Percentiles rank a stretch among this genome's conserved stretches.
Evolutionary conservation across 1,284 basidiomycete species (phyloP).

Genomic region (Puccinia triticina): DNA sequence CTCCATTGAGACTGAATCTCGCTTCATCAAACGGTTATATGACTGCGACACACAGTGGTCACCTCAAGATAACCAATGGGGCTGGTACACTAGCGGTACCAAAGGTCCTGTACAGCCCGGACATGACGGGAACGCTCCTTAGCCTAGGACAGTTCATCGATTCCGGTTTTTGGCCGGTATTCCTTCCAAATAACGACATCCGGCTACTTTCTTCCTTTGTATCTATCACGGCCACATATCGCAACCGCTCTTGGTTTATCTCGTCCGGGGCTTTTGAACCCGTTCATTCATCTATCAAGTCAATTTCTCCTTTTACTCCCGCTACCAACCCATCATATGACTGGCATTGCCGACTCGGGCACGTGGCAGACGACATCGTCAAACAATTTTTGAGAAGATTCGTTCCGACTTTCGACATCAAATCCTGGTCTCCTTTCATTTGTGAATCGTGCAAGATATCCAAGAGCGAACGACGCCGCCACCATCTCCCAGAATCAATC

Average conservation of each 20-base stretch:
- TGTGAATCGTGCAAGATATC: background rate
- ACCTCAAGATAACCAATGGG: too few species aligned
- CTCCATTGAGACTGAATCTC: too few species aligned
- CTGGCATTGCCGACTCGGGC: slow-evolving; percentile 7
- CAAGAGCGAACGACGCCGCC: background rate
- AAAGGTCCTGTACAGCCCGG: too few species aligned
- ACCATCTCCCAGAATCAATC: background rate
- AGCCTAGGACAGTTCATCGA: too few species aligned
- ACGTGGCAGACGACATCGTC: background rate
- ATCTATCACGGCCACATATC: background rate
- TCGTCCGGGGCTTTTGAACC: too few species aligned
- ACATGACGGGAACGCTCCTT: too few species aligned
- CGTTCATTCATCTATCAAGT: background rate
- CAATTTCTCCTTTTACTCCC: background rate
- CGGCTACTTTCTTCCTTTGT: background rate
- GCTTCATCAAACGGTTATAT: too few species aligned
- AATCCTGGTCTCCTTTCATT: too few species aligned
- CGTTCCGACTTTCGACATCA: background rate
- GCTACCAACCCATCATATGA: background rate
- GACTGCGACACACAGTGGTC: too few species aligned
- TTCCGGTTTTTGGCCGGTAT: too few species aligned
- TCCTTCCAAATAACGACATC: too few species aligned
- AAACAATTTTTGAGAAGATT: background rate
- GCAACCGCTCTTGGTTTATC: background rate
- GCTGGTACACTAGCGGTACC: too few species aligned